Base-by-base conservation (phyloP, 2,329 filamentous ascomycete genomes). In the Diaporthe sp. region DNA sequence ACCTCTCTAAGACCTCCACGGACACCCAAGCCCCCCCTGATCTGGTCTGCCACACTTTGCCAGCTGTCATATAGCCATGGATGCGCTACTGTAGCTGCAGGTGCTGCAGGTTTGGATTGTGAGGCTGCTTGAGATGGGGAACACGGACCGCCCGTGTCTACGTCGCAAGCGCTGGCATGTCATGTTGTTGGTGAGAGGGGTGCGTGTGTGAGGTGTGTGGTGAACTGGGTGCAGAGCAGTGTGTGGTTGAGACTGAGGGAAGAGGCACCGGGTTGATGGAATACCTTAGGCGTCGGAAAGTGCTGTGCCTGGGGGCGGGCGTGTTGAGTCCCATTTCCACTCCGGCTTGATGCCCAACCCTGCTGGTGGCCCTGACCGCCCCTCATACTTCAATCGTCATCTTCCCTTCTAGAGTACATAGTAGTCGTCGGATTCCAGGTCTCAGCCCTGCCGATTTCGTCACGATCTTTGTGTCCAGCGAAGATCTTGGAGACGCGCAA, bases 331-430 rank as follows among this genome's bases (percentile, higher is more conserved):
- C 69, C 42, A 59, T 53, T 59, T 59, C 4, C 34, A 55, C 46
- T 65, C 51, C 19, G 51, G 22, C 71, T 75, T 75, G 75, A 76
- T 76, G 75, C 75, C 75, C 75, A 76, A 76, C 68, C 68, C 51
- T 51, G 31, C 25, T 28, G 53, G 42, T 74, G 44, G 65, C 49
- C 73, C 44, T 70, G 55, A 74, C 74, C 74, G 65, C 71, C 59
- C 57, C 62, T 65, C 57, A 61, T 68, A 57, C 39, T 42, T 55
- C 34, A 57, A 55, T 71, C 65, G 72, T 76, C 74, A 71, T 76
- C 46, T 65, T 76, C 51, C 42, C 31, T 37, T 62, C 55, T n/a
- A 53, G 46, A 61, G 49, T 65, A 28, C 25, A 65, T 65, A 31
- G 15, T 31, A 49, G 25, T 46, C 34, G 39, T 28, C 31, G 31